Percentiles rank a stretch among this genome's conserved stretches.
phyloP scores from a whole-genome alignment of 129 eudicot species.

The Flaveria trinervia region DNA sequence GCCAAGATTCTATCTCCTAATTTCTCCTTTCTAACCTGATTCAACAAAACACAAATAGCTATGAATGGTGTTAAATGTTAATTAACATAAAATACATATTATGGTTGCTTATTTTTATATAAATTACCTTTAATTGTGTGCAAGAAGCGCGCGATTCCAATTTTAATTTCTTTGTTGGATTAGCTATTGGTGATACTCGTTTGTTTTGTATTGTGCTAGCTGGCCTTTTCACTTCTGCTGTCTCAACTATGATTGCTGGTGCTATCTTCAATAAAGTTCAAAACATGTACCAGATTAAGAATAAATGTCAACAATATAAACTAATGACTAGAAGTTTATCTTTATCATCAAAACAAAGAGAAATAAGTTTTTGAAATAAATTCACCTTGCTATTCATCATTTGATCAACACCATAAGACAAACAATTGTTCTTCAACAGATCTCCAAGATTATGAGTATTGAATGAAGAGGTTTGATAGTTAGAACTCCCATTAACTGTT shows the following conservation, averaged over 20 bases:
- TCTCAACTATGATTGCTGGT: not conserved
- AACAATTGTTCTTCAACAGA: slow-evolving; percentile 30
- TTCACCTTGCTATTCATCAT: slow-evolving; percentile 48
- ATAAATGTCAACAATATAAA: not conserved
- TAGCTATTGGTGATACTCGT: slow-evolving; percentile 23
- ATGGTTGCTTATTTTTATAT: slow-evolving; percentile 2
- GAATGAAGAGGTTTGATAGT: slow-evolving; percentile 13
- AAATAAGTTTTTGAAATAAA: not conserved
- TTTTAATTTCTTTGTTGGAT: slow-evolving; percentile 54
- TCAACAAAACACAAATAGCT: slow-evolving; percentile 21
- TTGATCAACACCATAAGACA: slow-evolving; percentile 47
- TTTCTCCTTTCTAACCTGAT: slow-evolving; percentile 84
- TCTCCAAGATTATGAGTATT: slow-evolving; percentile 33
- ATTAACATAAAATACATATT: not conserved
- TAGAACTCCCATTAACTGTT: slow-evolving; percentile 3
- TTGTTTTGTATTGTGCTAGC: slow-evolving; percentile 27
- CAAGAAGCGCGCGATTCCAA: slow-evolving; percentile 70
- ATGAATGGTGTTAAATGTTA: not conserved
- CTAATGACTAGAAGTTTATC: not conserved
- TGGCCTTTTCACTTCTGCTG: slow-evolving; percentile 46
- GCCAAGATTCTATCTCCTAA: slow-evolving; percentile 91
- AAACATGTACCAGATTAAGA: slow-evolving; percentile 17
- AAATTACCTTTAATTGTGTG: slow-evolving; percentile 70
- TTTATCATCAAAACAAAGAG: not conserved
- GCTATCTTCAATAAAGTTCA: slow-evolving; percentile 29